A percentile compares a stretch with the other conserved stretches of the same genome.
Conservation (phyloP, 2,329 filamentous ascomycete species). For the Daldinia eschscholtzii region DNA sequence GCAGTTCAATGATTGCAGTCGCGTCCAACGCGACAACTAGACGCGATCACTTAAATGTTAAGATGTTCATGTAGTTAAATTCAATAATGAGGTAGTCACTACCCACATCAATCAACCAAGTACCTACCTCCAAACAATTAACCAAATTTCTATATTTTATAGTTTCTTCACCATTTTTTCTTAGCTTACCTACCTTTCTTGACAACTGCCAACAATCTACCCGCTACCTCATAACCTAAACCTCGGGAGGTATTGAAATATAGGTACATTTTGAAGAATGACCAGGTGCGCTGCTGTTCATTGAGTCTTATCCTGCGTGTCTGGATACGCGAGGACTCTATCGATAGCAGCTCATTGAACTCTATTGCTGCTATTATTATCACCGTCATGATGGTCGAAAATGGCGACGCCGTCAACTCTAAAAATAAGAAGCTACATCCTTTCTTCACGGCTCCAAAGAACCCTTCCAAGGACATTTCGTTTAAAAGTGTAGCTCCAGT, state of each 20-base stretch:
- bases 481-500: slow-evolving; percentile 43
- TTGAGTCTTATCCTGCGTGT: slow-evolving; percentile 1
- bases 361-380: slow-evolving; percentile 41
- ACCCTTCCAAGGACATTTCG: slow-evolving; percentile 26
- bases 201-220: not conserved
- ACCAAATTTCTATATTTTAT: not conserved
- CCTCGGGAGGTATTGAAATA: not conserved
- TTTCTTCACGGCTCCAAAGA: slow-evolving; percentile 60
- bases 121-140: not conserved
- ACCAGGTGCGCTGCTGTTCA: not conserved
- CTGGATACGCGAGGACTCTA: not conserved
- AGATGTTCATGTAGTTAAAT: slow-evolving; percentile 1
- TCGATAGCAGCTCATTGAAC: slow-evolving; percentile 1
- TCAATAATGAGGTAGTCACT: slow-evolving; percentile 3
- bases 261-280: slow-evolving; percentile 8
- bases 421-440: slow-evolving; percentile 65
- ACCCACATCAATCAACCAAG: not conserved
- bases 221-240: not conserved
- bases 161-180: not conserved
- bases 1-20: slow-evolving; percentile 33
- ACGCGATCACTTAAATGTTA: slow-evolving; percentile 29
- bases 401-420: slow-evolving; percentile 52
- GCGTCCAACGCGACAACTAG: slow-evolving; percentile 37
- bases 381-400: slow-evolving; percentile 61
- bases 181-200: not conserved